Conservation (phyloP, 2,329 filamentous ascomycete genomes). For the Lachnellula subtilissima region DNA sequence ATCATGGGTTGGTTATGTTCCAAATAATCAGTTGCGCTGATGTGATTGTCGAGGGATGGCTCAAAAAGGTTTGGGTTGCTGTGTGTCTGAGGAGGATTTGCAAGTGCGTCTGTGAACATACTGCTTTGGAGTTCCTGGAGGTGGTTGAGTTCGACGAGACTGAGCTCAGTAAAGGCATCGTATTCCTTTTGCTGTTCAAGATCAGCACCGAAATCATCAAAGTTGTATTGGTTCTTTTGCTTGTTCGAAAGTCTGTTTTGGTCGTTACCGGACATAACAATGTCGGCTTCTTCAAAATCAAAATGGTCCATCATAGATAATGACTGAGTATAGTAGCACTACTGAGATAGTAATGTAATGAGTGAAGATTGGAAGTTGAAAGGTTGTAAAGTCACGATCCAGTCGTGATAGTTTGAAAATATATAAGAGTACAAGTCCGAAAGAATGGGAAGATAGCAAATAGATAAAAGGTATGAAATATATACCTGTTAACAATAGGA, state of each 20-base stretch:
- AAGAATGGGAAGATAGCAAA: slow-evolving; percentile 1
- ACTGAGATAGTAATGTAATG: slow-evolving; percentile 8
- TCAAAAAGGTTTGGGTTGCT: too few relatives aligned
- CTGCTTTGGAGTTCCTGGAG: too few relatives aligned
- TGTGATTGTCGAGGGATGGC: too few relatives aligned
- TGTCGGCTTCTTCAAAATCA: neutral
- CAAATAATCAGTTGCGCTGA: too few relatives aligned
- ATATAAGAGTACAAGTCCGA: neutral
- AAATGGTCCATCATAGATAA: neutral
- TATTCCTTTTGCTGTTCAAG: too few relatives aligned
- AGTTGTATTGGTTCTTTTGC: neutral
- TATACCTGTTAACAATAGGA: slow-evolving; percentile 6
- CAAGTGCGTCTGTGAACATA: too few relatives aligned
- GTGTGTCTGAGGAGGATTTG: too few relatives aligned
- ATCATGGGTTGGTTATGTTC: too few relatives aligned
- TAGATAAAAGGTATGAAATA: neutral
- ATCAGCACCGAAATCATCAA: too few relatives aligned
- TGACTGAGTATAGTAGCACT: slow-evolving; percentile 8
- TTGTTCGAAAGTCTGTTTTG: neutral
- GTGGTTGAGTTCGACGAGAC: too few relatives aligned
- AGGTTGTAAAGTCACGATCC: slow-evolving; percentile 9
- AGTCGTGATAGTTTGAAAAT: slow-evolving; percentile 8
- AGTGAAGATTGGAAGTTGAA: neutral
- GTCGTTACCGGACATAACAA: neutral
- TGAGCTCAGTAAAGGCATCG: too few relatives aligned